These are phyloP conservation scores for Spirogloea muscicola DNA, from an alignment of 139 green algal species.

Conservation along the genomic window DNA sequence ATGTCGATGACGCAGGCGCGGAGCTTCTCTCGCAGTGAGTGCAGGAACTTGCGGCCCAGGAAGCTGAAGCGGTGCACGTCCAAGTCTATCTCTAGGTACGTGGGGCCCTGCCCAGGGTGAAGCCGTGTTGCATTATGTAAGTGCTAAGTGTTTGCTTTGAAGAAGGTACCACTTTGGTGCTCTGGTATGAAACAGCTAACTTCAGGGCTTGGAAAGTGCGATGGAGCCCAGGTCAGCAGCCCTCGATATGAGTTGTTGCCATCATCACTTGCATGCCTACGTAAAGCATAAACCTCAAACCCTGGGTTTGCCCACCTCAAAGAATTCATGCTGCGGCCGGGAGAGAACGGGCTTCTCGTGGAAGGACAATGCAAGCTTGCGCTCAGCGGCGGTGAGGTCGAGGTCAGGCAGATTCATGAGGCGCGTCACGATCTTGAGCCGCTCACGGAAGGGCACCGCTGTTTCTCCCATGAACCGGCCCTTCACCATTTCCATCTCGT, in stretches of 20 bases:
- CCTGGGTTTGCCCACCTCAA: no score
- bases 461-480: neutral
- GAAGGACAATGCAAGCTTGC: constrained; percentile 8
- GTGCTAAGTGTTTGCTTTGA: no score
- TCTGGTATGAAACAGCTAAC: no score
- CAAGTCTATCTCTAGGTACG: constrained; percentile 39
- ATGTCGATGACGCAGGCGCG: constrained; percentile 19
- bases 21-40: constrained; percentile 9
- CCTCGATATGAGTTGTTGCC: no score
- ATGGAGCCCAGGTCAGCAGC: no score
- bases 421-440: constrained; percentile 2
- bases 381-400: constrained; percentile 9
- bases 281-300: no score
- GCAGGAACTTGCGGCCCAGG: constrained; percentile 27
- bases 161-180: no score
- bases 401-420: neutral
- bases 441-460: neutral
- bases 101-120: constrained; percentile 38
- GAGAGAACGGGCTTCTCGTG: constrained; percentile 39
- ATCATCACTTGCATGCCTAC: no score
- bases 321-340: constrained; percentile 38
- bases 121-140: no score
- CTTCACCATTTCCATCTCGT: no score
- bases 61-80: constrained; percentile 40
- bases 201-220: no score